Percentiles rank a stretch among this genome's conserved stretches.
phyloP scores from a whole-genome alignment of 805 yeast species.

The Cyberlindnera lachancei region DNA sequence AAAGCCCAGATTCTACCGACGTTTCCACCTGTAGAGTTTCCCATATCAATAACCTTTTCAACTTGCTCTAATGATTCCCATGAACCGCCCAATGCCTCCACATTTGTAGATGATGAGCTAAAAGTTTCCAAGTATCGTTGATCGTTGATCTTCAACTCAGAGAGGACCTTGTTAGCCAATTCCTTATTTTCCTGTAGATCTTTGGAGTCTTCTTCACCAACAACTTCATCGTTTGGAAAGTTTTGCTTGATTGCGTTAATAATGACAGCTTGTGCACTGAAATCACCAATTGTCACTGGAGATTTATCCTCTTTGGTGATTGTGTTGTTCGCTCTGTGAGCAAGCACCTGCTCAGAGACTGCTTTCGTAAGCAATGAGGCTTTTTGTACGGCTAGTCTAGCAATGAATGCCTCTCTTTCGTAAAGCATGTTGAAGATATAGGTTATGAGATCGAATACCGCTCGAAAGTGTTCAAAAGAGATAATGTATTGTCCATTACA shows the following conservation, averaged over 20 bases:
- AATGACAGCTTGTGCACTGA: slow-evolving; percentile 90
- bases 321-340: slow-evolving; percentile 40
- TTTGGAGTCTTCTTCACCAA: slow-evolving; percentile 89
- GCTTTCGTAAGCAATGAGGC: slow-evolving; percentile 72
- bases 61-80: slow-evolving; percentile 42
- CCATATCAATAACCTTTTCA: slow-evolving; percentile 64
- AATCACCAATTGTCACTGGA: slow-evolving; percentile 96
- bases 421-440: slow-evolving; percentile 28
- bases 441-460: too few species aligned
- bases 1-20: slow-evolving; percentile 90
- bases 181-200: slow-evolving; percentile 46
- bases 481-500: too few species aligned
- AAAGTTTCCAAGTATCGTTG: slow-evolving; percentile 27
- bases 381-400: slow-evolving; percentile 83
- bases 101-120: slow-evolving; percentile 14
- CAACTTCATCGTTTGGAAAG: slow-evolving; percentile 80
- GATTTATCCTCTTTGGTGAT: slow-evolving; percentile 81
- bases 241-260: slow-evolving; percentile 72
- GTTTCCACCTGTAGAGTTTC: slow-evolving; percentile 72
- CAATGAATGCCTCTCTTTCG: slow-evolving; percentile 65
- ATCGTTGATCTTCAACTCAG: slow-evolving; percentile 51
- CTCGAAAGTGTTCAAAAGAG: too few species aligned
- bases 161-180: slow-evolving; percentile 49
- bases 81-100: slow-evolving; percentile 26
- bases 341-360: slow-evolving; percentile 48